Conservation (phyloP, 2,329 filamentous ascomycete species). For the Cladosporium sp. region DNA sequence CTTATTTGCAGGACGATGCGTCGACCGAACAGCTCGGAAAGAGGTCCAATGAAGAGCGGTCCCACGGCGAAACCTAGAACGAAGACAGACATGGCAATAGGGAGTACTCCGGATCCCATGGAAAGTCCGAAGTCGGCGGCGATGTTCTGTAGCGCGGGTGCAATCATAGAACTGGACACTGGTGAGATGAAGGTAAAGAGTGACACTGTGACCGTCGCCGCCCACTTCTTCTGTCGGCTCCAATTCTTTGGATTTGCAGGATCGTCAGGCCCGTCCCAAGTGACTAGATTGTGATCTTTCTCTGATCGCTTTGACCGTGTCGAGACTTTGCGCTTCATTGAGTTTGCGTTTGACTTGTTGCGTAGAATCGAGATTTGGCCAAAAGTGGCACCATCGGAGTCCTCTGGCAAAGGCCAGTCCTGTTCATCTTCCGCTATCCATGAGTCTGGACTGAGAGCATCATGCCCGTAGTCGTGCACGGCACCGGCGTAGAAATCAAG, state of each 20-base stretch:
- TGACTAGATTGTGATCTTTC: conserved; percentile 33
- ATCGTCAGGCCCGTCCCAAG: conserved; percentile 42
- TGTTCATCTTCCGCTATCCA: conserved; percentile 23
- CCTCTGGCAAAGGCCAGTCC: conserved; percentile 20
- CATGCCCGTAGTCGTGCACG: conserved; percentile 31
- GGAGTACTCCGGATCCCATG: conserved; percentile 16
- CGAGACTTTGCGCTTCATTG: conserved; percentile 24
- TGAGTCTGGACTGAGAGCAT: conserved; percentile 21
- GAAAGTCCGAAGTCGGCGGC: conserved; percentile 22
- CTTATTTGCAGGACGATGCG: conserved; percentile 30
- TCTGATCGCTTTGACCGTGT: conserved; percentile 25
- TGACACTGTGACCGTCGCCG: conserved; percentile 38
- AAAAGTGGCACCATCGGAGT: conserved; percentile 22
- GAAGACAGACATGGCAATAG: conserved; percentile 32
- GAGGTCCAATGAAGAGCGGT: conserved; percentile 31
- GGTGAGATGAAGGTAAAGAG: conserved; percentile 36
- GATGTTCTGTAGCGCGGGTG: conserved; percentile 29
- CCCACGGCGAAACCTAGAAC: conserved; percentile 34
- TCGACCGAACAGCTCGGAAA: conserved; percentile 33
- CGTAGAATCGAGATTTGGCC: conserved; percentile 28
- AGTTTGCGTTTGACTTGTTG: conserved; percentile 21
- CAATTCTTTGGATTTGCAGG: conserved; percentile 44
- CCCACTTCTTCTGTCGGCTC: conserved; percentile 39
- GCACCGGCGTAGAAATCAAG: conserved; percentile 32
- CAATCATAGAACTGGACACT: conserved; percentile 35